Base-by-base conservation (phyloP, 108 stramenopile genomes). In the Cyclotella choctawhatcheeana region DNA sequence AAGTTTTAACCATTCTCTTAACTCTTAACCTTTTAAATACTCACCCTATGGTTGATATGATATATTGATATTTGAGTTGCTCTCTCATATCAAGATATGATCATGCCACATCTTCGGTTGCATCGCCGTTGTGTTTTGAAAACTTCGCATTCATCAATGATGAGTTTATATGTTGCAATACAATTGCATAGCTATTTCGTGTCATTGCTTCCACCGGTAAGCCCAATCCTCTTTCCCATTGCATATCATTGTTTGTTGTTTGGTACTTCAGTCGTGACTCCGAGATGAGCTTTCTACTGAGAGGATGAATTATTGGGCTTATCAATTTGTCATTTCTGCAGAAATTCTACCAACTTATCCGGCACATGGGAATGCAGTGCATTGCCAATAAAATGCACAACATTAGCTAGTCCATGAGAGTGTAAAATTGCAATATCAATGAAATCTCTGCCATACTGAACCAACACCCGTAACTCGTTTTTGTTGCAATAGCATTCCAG, bases 151-250 rank as follows among this genome's bases (percentile, higher is more conserved):
- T 82, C 18, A 93, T 72, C 37, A 81, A 44, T 44, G 77, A 69
- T 3, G 86, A 89, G 35, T 91, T 84, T 43, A 77, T 69, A 54
- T 84, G 78, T 16, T 82, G 77, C 47, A 81, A 85, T 20, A 91
- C 90, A 50, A 93, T 63, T 1, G 83, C 84, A 73, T 86, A 91
- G n/a, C n/a, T n/a, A n/a, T 47, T 75, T 81, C 47, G 64, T 64
- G 34, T 48, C 29, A 30, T 14, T 12, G 30, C 44, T 64, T 45
- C 30, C 27, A 64, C 5, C 2, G 21, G 31, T 64, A 29, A 74
- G 71, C 35, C 79, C 73, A 40, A 61, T 88, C 72, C 92, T 94
- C 53, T 82, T 33, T 81, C 74, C 86, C 88, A 92, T 17, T 85
- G 80, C 8, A 87, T 90, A 75, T 94, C 90, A 31, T 84, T 71